Evolutionary conservation across 108 stramenopile genomes (phyloP), one percentile per base, ranked within the genome.

Genomic region (Discostella stelligeroides): DNA sequence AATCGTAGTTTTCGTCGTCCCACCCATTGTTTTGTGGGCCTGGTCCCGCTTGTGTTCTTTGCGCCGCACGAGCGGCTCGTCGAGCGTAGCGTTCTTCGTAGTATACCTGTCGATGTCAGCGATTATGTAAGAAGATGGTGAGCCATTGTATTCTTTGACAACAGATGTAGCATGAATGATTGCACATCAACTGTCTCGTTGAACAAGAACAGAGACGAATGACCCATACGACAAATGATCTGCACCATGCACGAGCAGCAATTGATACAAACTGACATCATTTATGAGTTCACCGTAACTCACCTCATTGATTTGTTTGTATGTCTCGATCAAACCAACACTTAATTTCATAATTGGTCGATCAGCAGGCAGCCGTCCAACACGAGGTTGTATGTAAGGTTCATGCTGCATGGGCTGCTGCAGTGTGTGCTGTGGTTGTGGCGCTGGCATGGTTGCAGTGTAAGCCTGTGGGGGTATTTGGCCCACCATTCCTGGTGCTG

Each of bases 1-100:
- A 99, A 61, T 99, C 97, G 75, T 88, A 97, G 58, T 99, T 90
- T 37, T 99, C 96, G 71, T 99, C 98, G 68, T 99, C 98, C 88
- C 86, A 97, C 18, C 96, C 96, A 76, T 95, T 69, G 70, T 94
- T 90, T 48, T 71, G 53, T 13, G 64, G 4, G 6, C 64, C 12
- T 23, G 64, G 57, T 29, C 42, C 48, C 10, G 72, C 27, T 53
- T 50, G 50, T 6, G 71, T 37, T 39, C 62, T 62, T 51, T 60
- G 50, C 1, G 50, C 85, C 76, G 72, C 78, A 43, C 88, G 83
- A 11, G 81, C 84, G 10, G 87, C 85, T 69, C 85, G 62, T 63
- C 85, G 54, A 21, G 89, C 85, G 37, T 90, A 90, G 54, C 88
- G 82, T 60, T 95, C 89, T 68, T 95, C 85, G 66, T 95, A 97